Evolutionary conservation across 257 asterid species (phyloP).

Genomic region (Jacaranda mimosifolia): DNA sequence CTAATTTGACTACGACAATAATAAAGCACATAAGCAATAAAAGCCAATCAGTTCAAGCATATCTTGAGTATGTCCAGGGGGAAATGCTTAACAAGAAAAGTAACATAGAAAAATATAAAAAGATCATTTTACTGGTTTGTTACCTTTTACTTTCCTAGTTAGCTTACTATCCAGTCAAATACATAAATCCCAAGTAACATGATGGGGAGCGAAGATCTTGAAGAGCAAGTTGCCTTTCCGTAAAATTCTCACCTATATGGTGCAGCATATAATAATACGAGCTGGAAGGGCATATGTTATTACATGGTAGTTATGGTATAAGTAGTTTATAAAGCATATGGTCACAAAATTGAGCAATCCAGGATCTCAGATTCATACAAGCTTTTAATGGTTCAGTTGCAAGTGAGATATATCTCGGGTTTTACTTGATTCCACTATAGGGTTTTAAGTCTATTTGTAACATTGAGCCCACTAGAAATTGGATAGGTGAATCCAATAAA

Average conservation of each 20-base stretch:
- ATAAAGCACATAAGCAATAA: neutral
- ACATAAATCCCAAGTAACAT: too few relatives aligned
- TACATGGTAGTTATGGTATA: neutral
- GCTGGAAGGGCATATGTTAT: neutral
- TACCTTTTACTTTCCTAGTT: too few relatives aligned
- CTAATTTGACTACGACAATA: slow-evolving; percentile 4
- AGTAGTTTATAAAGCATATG: neutral
- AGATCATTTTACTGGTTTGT: too few relatives aligned
- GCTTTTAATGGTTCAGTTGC: neutral
- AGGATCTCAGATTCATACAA: slow-evolving; percentile 19
- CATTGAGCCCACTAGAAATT: slow-evolving; percentile 21
- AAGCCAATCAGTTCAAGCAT: slow-evolving; percentile 14
- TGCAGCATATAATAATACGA: neutral
- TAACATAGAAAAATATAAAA: too few relatives aligned
- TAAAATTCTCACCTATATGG: slow-evolving; percentile 1
- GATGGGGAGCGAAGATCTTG: too few relatives aligned
- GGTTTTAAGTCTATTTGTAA: slow-evolving; percentile 6
- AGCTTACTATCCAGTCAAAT: too few relatives aligned
- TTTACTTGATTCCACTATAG: neutral
- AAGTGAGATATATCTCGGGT: slow-evolving; percentile 7
- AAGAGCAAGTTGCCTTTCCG: neutral
- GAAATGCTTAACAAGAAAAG: neutral
- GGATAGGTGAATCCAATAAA: neutral
- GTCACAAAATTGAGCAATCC: neutral
- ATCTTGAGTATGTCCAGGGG: neutral